Evolutionary conservation across 176 grass and related monocot species (phyloP).

Genomic region (Avena insularis): DNA sequence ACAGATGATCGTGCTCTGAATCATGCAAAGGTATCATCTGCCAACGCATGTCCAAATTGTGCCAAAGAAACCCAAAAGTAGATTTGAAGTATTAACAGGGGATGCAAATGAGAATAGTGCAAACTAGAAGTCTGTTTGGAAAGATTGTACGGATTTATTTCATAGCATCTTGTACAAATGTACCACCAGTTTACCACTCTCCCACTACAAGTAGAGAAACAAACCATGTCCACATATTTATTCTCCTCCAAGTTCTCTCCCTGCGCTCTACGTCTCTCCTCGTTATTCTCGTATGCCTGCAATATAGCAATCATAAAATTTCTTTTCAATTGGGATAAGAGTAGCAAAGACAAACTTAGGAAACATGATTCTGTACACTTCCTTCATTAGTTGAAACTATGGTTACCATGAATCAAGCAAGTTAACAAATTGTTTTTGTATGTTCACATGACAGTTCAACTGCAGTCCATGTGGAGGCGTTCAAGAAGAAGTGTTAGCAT

Average conservation of each 20-base stretch:
- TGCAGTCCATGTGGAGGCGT: background rate
- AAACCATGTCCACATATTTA: constrained; percentile 77
- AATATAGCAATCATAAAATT: constrained; percentile 40
- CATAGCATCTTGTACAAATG: constrained; percentile 3
- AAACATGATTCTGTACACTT: constrained; percentile 23
- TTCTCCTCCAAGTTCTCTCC: constrained; percentile 68
- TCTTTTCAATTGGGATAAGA: constrained; percentile 6
- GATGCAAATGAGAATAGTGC: constrained; percentile 10
- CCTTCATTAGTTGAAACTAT: constrained; percentile 16
- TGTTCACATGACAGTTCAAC: constrained; percentile 6
- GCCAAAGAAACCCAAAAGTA: background rate
- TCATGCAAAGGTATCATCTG: background rate
- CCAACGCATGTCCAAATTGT: background rate
- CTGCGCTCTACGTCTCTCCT: constrained; percentile 72
- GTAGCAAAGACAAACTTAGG: constrained; percentile 24
- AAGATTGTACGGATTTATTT: background rate
- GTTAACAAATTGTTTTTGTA: constrained; percentile 27
- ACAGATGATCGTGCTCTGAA: background rate
- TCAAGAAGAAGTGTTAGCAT: background rate
- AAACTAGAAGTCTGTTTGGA: constrained; percentile 1
- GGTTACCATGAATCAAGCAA: constrained; percentile 20
- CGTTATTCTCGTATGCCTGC: constrained; percentile 83
- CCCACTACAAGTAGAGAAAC: constrained; percentile 25
- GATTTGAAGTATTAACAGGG: constrained; percentile 19
- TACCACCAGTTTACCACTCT: constrained; percentile 20